Percentiles rank a stretch among this genome's conserved stretches.
Evolutionary conservation across 805 yeast genomes (phyloP).

Genomic region (Komagataella pastoris): DNA sequence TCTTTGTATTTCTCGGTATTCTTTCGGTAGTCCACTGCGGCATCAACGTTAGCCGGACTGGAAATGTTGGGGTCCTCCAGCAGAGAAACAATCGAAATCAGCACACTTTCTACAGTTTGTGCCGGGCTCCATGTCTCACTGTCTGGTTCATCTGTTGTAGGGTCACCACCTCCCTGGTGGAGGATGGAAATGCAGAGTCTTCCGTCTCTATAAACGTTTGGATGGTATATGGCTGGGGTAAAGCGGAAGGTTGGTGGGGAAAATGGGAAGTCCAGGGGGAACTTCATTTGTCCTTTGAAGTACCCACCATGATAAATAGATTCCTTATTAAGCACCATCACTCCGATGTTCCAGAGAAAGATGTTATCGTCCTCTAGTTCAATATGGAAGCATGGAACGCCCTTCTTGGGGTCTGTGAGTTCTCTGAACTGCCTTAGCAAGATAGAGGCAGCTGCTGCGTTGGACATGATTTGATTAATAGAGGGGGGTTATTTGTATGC

Average conservation of each 20-base stretch:
- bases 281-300: constrained; percentile 87
- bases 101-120: constrained; percentile 83
- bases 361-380: constrained; percentile 40
- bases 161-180: constrained; percentile 77
- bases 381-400: constrained; percentile 20
- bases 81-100: constrained; percentile 80
- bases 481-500: background rate
- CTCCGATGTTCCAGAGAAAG: constrained; percentile 71
- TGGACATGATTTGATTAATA: background rate
- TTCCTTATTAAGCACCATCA: constrained; percentile 82
- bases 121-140: constrained; percentile 92
- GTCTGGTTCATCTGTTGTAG: constrained; percentile 82
- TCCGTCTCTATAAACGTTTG: constrained; percentile 91
- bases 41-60: constrained; percentile 95
- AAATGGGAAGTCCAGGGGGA: constrained; percentile 85
- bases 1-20: constrained; percentile 64
- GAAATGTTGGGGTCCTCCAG: constrained; percentile 88
- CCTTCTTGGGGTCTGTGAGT: constrained; percentile 84
- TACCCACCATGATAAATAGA: constrained; percentile 91
- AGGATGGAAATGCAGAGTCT: constrained; percentile 84
- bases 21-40: constrained; percentile 82
- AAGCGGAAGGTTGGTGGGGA: constrained; percentile 88
- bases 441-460: constrained; percentile 2
- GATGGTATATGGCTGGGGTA: constrained; percentile 89
- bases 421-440: constrained; percentile 62